A percentile compares a stretch with the other conserved stretches of the same genome.
phyloP scores from a whole-genome alignment of 768 basidiomycete species.

The Pleurotus platypus region DNA sequence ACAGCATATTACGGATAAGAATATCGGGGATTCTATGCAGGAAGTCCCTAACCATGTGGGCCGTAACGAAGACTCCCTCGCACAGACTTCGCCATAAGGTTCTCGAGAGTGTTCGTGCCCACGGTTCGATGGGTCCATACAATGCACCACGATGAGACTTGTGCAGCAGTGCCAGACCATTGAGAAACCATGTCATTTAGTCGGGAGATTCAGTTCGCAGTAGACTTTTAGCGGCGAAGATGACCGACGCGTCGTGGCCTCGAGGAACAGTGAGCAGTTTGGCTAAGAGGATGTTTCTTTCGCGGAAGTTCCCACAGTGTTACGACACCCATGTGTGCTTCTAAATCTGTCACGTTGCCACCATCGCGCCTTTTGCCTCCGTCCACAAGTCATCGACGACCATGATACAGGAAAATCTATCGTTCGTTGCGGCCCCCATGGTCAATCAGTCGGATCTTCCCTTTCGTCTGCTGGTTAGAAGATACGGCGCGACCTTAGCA shows the following conservation, averaged over 20 bases:
- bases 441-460: constrained; percentile 72
- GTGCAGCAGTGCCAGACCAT: no score
- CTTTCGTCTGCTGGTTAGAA: constrained; percentile 10
- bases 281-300: no score
- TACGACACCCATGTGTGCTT: neutral
- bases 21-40: neutral
- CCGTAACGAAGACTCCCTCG: constrained; percentile 2
- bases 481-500: constrained; percentile 59
- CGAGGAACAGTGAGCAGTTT: no score
- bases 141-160: no score
- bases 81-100: constrained; percentile 1
- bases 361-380: neutral
- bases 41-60: constrained; percentile 2
- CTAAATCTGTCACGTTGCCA: neutral
- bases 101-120: neutral
- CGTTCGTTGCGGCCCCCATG: constrained; percentile 68
- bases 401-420: constrained; percentile 19
- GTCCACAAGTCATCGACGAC: neutral
- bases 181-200: no score
- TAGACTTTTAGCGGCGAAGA: no score
- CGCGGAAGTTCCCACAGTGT: no score
- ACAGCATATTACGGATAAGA: neutral
- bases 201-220: no score
- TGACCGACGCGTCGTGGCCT: no score
- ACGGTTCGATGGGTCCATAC: neutral